Conservation (phyloP, 345 rosid species). For the Melastoma malabathricum region DNA sequence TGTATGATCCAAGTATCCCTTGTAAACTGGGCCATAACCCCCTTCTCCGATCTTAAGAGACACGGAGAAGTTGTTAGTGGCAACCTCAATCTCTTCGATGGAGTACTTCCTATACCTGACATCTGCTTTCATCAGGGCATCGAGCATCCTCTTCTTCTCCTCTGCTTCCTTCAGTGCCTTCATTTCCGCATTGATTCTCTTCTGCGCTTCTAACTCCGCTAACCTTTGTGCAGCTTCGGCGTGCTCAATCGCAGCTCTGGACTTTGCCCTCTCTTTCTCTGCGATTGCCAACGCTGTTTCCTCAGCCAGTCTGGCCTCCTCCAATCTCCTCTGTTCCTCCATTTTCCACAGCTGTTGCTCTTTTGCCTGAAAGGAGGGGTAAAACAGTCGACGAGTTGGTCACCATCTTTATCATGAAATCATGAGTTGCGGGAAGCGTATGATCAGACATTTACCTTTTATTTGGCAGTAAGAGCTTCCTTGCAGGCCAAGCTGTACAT, state of each 20-base stretch:
- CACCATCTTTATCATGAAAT: not conserved
- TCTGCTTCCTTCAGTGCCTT: slow-evolving; percentile 40
- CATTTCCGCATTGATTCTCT: slow-evolving; percentile 36
- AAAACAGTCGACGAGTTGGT: not conserved
- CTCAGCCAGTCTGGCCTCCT: slow-evolving; percentile 48
- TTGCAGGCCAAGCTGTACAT: slow-evolving; percentile 74
- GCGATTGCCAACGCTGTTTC: slow-evolving; percentile 41
- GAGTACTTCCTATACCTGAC: slow-evolving; percentile 59
- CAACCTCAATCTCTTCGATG: slow-evolving; percentile 68
- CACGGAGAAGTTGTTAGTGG: slow-evolving; percentile 42
- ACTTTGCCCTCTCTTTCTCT: slow-evolving; percentile 51
- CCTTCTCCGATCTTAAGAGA: slow-evolving; percentile 79
- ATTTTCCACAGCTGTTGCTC: slow-evolving; percentile 58
- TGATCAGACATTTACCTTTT: slow-evolving; percentile 34
- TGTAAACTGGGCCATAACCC: slow-evolving; percentile 88
- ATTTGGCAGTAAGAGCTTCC: slow-evolving; percentile 71
- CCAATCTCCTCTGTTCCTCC: slow-evolving; percentile 44
- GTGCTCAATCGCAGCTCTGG: slow-evolving; percentile 51
- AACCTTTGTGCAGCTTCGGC: slow-evolving; percentile 52
- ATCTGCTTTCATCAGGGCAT: slow-evolving; percentile 13
- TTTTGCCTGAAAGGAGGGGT: slow-evolving; percentile 32
- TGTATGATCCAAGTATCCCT: slow-evolving; percentile 74
- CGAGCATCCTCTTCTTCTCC: slow-evolving; percentile 23
- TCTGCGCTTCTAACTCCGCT: slow-evolving; percentile 47
- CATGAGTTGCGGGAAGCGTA: not conserved